Percentiles rank a stretch among this genome's conserved stretches.
Conservation (phyloP, 495 filamentous ascomycete species). For the Talaromyces wortmannii region DNA sequence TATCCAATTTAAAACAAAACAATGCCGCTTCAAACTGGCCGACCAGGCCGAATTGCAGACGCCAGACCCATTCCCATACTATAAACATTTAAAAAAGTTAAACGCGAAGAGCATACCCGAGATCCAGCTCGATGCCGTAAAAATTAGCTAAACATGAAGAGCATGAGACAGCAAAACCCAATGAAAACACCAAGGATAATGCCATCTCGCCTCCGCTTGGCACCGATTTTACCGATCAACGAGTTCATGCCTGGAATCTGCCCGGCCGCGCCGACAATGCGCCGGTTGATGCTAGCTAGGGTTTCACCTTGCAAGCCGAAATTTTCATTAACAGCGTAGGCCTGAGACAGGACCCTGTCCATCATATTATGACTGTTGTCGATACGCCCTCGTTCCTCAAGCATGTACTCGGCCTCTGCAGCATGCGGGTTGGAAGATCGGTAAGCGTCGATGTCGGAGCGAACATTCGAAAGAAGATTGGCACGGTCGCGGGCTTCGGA, state of each 20-base stretch:
- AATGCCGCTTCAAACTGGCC: not conserved
- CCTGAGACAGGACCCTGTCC: constrained; percentile 89
- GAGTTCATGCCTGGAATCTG: constrained; percentile 91
- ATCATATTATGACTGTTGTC: constrained; percentile 83
- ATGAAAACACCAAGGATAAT: constrained; percentile 89
- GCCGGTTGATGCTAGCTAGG: constrained; percentile 75
- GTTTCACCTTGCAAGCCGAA: constrained; percentile 84
- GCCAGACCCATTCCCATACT: not conserved
- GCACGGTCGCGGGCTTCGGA: constrained; percentile 71
- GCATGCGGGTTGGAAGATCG: constrained; percentile 70
- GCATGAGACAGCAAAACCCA: constrained; percentile 80
- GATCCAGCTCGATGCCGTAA: not conserved
- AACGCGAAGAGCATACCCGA: not conserved
- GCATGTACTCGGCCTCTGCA: constrained; percentile 93
- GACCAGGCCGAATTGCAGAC: not conserved
- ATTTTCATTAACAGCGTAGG: constrained; percentile 91
- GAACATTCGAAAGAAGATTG: constrained; percentile 87
- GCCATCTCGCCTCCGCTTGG: constrained; percentile 91
- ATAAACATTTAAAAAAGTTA: too few species aligned
- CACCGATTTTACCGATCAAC: constrained; percentile 87
- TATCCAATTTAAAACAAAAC: not conserved
- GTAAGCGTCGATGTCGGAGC: constrained; percentile 87
- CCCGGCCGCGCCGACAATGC: constrained; percentile 81
- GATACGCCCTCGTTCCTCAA: constrained; percentile 77
- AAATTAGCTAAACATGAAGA: constrained; percentile 71